Evolutionary conservation across 1,284 basidiomycete genomes (phyloP), one percentile per base, ranked within the genome.

Genomic region (Ustilago trichophora): DNA sequence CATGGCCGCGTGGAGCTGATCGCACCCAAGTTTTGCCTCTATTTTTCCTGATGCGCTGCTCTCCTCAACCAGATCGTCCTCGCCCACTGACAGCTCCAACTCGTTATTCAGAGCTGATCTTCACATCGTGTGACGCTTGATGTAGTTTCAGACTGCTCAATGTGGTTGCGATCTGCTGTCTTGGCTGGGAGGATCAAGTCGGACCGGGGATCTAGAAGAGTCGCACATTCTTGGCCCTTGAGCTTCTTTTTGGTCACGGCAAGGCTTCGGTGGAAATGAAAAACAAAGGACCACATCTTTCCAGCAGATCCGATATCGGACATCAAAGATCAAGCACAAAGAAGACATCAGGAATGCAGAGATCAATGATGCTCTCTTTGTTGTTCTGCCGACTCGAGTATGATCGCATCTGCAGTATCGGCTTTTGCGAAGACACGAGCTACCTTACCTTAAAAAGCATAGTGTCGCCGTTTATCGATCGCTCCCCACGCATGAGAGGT

Each of bases 391-490:
- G n/a, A n/a, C 25, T 26, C 19, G 35, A 29, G 16, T 38, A 13
- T 27, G 33, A 27, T 26, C 24, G 25, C 33, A 16, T 35, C 33
- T n/a, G n/a, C n/a, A n/a, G n/a, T n/a, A 34, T 31, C 48, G 37
- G 45, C 45, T 27, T 47, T 29, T 47, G 45, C 43, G 21, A 22
- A 16, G 26, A 18, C 18, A 37, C 13, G 36, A 12, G 36, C 36
- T 37, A 4, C 7, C n/a, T n/a, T n/a, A n/a, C n/a, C n/a, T n/a
- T n/a, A n/a, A n/a, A n/a, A n/a, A n/a, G n/a, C 2, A n/a, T 4
- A 40, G 37, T 37, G 36, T 25, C 24, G 13, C 25, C 40, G 51
- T 34, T 63, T 63, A 63, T 63, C 59, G 59, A 63, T 63, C 49
- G 21, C 36, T 13, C 29, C 31, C 21, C 42, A 24, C 40, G 33